Percentiles rank a stretch among this genome's conserved stretches.
phyloP scores from a whole-genome alignment of 495 filamentous ascomycete species.

The Talaromyces liani region DNA sequence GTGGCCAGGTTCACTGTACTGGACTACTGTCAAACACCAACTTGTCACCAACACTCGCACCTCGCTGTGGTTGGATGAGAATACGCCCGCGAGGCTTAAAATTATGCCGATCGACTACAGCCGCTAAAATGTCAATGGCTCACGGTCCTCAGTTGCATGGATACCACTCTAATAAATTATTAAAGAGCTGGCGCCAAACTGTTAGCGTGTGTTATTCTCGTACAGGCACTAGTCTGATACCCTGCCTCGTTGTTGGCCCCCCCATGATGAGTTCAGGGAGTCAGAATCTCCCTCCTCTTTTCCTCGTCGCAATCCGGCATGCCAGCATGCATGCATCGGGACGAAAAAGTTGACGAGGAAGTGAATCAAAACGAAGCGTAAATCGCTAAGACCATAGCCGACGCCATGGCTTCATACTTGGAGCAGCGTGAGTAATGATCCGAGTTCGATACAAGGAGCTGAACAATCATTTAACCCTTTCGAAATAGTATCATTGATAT shows the following conservation, averaged over 20 bases:
- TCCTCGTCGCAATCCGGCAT: neutral
- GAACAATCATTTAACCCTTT: neutral
- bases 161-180: neutral
- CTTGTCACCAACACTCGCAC: neutral
- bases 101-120: neutral
- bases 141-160: neutral
- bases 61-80: neutral
- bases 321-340: neutral
- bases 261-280: neutral
- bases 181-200: neutral
- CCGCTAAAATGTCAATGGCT: neutral
- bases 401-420: neutral
- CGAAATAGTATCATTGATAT: neutral
- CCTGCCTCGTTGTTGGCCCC: neutral
- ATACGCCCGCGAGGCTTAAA: neutral
- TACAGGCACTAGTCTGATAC: neutral
- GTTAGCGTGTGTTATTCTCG: conserved; percentile 3
- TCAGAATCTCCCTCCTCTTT: neutral
- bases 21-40: neutral
- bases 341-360: neutral
- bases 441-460: neutral
- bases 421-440: neutral
- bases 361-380: neutral
- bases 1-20: too few relatives aligned
- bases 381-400: neutral